These are phyloP conservation scores for Achaetomium macrosporum DNA, from an alignment of 2,329 filamentous ascomycete genomes.

Conservation along the genomic window DNA sequence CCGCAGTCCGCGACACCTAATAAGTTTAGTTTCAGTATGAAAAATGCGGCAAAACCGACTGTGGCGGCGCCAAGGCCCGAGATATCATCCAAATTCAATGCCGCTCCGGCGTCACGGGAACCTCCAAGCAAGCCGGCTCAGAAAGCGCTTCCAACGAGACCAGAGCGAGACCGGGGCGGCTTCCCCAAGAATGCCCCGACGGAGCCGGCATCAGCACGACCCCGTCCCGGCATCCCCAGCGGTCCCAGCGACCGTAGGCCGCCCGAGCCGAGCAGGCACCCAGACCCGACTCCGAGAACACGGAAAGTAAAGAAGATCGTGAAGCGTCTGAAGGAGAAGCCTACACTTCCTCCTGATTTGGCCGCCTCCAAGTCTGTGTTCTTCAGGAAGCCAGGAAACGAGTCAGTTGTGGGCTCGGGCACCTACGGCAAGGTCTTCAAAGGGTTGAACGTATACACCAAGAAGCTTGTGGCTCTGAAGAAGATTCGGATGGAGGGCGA, in stretches of 20 bases:
- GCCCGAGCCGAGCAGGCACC: slow-evolving; percentile 28
- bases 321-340: slow-evolving; percentile 65
- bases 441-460: slow-evolving; percentile 86
- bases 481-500: slow-evolving; percentile 92
- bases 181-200: slow-evolving; percentile 27
- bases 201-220: slow-evolving; percentile 47
- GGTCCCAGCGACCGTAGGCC: slow-evolving; percentile 22
- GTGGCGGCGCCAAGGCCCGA: slow-evolving; percentile 56
- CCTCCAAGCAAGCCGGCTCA: slow-evolving; percentile 22
- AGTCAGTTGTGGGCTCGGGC: slow-evolving; percentile 90
- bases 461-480: slow-evolving; percentile 76
- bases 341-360: slow-evolving; percentile 65
- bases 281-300: slow-evolving; percentile 43
- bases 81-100: slow-evolving; percentile 64
- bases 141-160: slow-evolving; percentile 29
- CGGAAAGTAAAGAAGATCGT: slow-evolving; percentile 62
- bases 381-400: slow-evolving; percentile 92
- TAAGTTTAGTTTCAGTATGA: slow-evolving; percentile 93
- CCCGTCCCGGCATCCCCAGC: slow-evolving; percentile 20
- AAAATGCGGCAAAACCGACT: slow-evolving; percentile 58
- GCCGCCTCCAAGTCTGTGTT: slow-evolving; percentile 82
- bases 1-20: slow-evolving; percentile 47
- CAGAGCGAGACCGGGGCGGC: slow-evolving; percentile 19
- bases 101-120: slow-evolving; percentile 47
- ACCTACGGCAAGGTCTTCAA: slow-evolving; percentile 97